Evolutionary conservation across 176 grass and related monocot species (phyloP), one percentile per base, ranked within the genome.

Genomic region (Paspalum vaginatum): DNA sequence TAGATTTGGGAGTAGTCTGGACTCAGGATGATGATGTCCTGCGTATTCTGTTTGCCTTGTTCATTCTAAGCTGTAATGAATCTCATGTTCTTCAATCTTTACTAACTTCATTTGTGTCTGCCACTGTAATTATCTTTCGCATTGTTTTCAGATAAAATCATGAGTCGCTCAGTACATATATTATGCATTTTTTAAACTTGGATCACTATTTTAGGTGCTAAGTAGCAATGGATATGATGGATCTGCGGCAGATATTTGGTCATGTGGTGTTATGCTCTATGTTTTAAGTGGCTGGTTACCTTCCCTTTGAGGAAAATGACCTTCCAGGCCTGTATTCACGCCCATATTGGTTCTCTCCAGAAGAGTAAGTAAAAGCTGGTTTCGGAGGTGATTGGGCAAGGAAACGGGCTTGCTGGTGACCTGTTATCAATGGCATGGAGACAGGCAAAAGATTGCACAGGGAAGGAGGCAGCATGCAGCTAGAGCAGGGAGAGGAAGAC

Each of bases 251-350:
- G 96, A 98, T 74, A 10, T 98, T 77, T 98, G 96, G 96, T 98
- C 96, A 66, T 98, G 96, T 79, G 96, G 96, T 83, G 92, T 95
- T 81, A 95, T 98, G 77, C 88, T 98, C 16, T 98, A 80, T 61
- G 88, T 98, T 87, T 92, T 98, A 84, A 95, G n/a, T 98, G 90
- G 95, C 92, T 58, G 95, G 95, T 59, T 98, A 83, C 83, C 95
- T 98, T 93, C 92, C 95, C 17, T 98, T 98, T 65, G 84, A 84
- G 76, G 95, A 98, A 70, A 87, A 70, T 80, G 86, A 95, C 85
- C 90, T 98, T 72, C 56, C 83, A 81, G 88, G 75, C 41, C 81
- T 98, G 86, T 98, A 93, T 85, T 91, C 92, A n/a, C 93, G 87
- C 68, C 96, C 96, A 10, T 65, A 86, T 61, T 95, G 90, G 90